These are phyloP conservation scores for Hyphodiscus sp. DNA, from an alignment of 2,329 filamentous ascomycete species.

Conservation along the genomic window DNA sequence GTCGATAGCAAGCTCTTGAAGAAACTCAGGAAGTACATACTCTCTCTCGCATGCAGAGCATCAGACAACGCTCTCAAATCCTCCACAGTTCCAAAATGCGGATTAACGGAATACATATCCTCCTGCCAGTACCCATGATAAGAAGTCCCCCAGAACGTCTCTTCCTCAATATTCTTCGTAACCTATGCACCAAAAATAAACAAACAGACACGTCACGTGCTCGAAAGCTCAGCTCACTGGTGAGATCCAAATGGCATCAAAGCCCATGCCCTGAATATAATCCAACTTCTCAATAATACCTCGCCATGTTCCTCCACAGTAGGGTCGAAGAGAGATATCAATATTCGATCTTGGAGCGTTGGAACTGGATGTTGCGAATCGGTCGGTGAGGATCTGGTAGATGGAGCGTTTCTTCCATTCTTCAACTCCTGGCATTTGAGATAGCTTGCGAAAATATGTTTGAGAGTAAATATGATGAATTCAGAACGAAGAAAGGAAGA, in stretches of 20 bases:
- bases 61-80: background rate
- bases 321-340: background rate
- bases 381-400: background rate
- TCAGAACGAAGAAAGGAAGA: too few relatives aligned
- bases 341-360: background rate
- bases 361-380: background rate
- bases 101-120: background rate
- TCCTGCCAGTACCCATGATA: background rate
- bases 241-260: background rate
- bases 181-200: background rate
- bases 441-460: too few relatives aligned
- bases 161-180: background rate
- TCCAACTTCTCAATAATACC: background rate
- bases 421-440: too few relatives aligned
- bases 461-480: too few relatives aligned
- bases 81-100: background rate
- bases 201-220: background rate
- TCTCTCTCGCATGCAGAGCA: background rate
- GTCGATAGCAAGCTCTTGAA: too few relatives aligned
- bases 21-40: too few relatives aligned
- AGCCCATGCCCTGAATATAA: background rate
- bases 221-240: background rate
- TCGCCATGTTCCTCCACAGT: background rate
- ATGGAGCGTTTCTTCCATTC: background rate
- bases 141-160: background rate